Percentiles rank a stretch among this genome's conserved stretches.
Conservation (phyloP, 2,329 filamentous ascomycete species). For the Botrytis fragariae region DNA sequence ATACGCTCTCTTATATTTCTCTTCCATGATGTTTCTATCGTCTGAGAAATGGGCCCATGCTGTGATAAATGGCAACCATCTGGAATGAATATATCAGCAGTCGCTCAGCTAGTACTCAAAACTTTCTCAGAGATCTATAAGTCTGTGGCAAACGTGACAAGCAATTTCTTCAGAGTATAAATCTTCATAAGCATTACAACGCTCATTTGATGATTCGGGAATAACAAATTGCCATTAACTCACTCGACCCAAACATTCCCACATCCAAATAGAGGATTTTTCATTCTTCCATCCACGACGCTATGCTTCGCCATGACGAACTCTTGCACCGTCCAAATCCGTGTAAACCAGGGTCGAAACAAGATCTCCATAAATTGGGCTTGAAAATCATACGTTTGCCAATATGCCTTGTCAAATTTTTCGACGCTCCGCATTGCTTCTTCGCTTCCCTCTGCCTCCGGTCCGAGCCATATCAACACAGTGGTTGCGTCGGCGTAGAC, state of each 20-base stretch:
- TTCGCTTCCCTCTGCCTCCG: slow-evolving; percentile 3
- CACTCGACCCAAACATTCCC: slow-evolving; percentile 12
- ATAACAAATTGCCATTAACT: background rate
- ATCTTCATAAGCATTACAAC: too few species aligned
- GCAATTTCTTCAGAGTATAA: too few species aligned
- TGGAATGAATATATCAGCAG: background rate
- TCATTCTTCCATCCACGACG: slow-evolving; percentile 9
- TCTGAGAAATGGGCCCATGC: slow-evolving; percentile 15
- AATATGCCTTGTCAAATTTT: background rate
- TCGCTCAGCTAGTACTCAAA: background rate
- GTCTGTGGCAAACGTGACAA: too few species aligned
- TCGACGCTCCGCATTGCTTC: slow-evolving; percentile 12
- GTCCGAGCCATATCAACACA: slow-evolving; percentile 20
- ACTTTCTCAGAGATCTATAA: background rate
- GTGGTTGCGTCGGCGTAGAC: slow-evolving; percentile 27
- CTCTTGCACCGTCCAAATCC: slow-evolving; percentile 25
- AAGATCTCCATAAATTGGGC: slow-evolving; percentile 7
- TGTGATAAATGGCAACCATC: slow-evolving; percentile 12
- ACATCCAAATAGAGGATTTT: slow-evolving; percentile 14
- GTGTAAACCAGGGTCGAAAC: slow-evolving; percentile 20
- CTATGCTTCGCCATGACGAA: slow-evolving; percentile 11
- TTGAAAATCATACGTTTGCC: slow-evolving; percentile 4
- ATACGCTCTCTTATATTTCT: slow-evolving; percentile 8
- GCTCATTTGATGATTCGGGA: too few species aligned
- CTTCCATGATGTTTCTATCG: background rate